These are phyloP conservation scores for Bidens hawaiensis DNA, from an alignment of 140 eudicot genomes.

Conservation along the genomic window DNA sequence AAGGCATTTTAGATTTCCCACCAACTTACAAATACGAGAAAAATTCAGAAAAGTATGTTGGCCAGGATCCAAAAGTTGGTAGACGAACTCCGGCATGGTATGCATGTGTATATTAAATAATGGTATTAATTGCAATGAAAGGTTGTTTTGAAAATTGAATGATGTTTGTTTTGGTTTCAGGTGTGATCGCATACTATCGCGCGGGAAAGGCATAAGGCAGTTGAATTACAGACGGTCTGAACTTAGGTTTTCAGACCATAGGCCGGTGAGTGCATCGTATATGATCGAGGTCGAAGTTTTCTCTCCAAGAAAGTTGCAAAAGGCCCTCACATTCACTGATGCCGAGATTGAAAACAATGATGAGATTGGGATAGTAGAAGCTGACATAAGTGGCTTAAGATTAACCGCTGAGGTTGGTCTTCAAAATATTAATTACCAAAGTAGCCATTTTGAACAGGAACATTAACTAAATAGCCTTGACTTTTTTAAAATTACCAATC, in stretches of 20 bases:
- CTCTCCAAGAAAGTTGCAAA: constrained; percentile 58
- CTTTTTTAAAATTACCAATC: too few species aligned
- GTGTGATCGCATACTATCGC: constrained; percentile 78
- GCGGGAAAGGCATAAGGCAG: constrained; percentile 62
- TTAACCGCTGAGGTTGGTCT: constrained; percentile 34
- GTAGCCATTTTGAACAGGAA: too few species aligned
- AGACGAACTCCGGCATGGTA: constrained; percentile 89
- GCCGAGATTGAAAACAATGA: constrained; percentile 63
- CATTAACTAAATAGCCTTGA: too few species aligned
- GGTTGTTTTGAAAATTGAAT: neutral
- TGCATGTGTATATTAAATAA: neutral
- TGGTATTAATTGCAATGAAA: neutral
- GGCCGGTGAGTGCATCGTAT: constrained; percentile 67
- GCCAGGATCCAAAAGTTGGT: constrained; percentile 68
- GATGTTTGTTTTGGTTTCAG: constrained; percentile 19
- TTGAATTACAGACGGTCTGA: constrained; percentile 53
- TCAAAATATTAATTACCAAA: neutral
- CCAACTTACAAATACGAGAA: constrained; percentile 81
- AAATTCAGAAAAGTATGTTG: constrained; percentile 51
- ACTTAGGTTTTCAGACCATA: constrained; percentile 57
- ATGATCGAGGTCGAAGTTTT: constrained; percentile 71
- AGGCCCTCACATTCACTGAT: constrained; percentile 72
- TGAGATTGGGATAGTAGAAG: constrained; percentile 27
- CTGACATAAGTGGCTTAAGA: constrained; percentile 29
- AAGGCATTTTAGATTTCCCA: constrained; percentile 60